These are phyloP conservation scores for Sequoia sempervirens DNA, from an alignment of 75 land plant species.

Conservation along the genomic window DNA sequence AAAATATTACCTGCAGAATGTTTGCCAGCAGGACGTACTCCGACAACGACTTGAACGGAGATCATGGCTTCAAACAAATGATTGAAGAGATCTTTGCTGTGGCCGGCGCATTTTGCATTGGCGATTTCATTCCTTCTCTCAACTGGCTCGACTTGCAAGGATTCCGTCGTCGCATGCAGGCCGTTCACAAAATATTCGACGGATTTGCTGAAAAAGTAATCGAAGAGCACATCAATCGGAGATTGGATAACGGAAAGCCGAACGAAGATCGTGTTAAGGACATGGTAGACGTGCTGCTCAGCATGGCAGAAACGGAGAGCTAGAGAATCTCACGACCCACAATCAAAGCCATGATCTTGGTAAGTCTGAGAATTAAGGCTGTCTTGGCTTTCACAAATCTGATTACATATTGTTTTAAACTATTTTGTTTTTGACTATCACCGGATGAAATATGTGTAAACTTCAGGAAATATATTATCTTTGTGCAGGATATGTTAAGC, in stretches of 20 bases:
- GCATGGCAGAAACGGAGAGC: no score
- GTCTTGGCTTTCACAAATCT: no score
- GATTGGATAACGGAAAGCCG: neutral
- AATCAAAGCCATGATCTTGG: no score
- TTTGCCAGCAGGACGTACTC: neutral
- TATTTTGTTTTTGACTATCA: no score
- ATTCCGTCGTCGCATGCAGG: constrained; percentile 14
- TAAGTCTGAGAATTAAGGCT: no score
- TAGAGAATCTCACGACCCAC: no score
- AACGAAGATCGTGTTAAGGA: no score
- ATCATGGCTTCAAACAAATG: constrained; percentile 14
- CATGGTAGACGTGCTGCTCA: no score
- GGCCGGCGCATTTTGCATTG: constrained; percentile 11
- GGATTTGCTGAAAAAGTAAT: constrained; percentile 29
- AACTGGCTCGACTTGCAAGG: constrained; percentile 43
- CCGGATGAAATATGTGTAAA: no score
- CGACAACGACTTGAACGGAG: constrained; percentile 8
- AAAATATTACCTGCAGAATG: neutral
- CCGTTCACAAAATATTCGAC: constrained; percentile 15
- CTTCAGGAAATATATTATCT: no score
- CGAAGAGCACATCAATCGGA: constrained; percentile 31
- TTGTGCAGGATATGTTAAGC: no score
- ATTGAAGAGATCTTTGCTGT: constrained; percentile 11
- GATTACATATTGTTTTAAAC: no score
- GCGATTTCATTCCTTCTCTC: constrained; percentile 39